Percentiles rank a stretch among this genome's conserved stretches.
phyloP scores from a whole-genome alignment of 177 flowering plant species.

The Telopea speciosissima region DNA sequence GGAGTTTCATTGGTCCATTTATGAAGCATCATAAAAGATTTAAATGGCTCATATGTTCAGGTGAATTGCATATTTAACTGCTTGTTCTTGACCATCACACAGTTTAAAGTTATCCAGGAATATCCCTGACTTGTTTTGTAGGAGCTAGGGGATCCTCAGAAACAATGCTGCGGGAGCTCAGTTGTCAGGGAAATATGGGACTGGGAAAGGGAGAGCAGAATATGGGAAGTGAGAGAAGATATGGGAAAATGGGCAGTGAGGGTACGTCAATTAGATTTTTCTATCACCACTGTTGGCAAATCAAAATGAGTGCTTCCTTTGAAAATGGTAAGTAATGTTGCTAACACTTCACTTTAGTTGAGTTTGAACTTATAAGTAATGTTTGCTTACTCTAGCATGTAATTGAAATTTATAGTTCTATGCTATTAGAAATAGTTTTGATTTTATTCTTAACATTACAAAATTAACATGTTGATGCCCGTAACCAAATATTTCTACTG shows the following conservation, averaged over 20 bases:
- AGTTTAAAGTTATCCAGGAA: neutral
- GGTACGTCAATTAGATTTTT: constrained; percentile 2
- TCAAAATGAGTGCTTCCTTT: neutral
- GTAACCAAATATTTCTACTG: neutral
- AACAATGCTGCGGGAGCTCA: constrained; percentile 4
- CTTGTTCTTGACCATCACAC: neutral
- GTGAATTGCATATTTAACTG: neutral
- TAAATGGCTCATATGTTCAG: neutral
- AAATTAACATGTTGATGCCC: neutral
- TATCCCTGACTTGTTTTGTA: constrained; percentile 7
- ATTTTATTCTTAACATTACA: neutral
- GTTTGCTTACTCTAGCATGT: neutral
- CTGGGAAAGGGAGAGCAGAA: constrained; percentile 19
- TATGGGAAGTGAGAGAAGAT: constrained; percentile 18
- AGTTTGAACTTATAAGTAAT: neutral
- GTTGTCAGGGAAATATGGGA: constrained; percentile 10
- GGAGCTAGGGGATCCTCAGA: constrained; percentile 6
- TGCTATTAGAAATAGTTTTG: neutral
- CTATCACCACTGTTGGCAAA: neutral
- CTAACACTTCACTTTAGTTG: neutral
- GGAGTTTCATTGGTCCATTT: too few relatives aligned
- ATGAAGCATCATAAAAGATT: neutral
- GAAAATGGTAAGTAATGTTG: neutral
- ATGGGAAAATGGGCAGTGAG: constrained; percentile 20
- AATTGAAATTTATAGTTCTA: too few relatives aligned